Conservation (phyloP, 192 early-diverging fungal species). For the Umbelopsis vinacea region DNA sequence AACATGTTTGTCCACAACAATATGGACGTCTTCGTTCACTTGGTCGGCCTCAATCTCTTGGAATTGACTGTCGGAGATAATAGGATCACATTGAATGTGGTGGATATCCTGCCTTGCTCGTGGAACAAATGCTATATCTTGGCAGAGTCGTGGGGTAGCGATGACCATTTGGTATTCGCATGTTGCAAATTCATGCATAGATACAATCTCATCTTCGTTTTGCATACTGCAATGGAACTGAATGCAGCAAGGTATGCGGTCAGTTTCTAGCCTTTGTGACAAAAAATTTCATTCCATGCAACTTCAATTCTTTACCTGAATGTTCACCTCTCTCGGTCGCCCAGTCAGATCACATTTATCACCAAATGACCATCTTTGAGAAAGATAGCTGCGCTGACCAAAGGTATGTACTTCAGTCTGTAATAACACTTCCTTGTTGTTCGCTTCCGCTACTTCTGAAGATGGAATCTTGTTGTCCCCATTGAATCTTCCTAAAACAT, state of each 20-base stretch:
- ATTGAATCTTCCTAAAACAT: conserved; percentile 17
- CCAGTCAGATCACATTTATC: conserved; percentile 76
- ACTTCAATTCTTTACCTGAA: conserved; percentile 59
- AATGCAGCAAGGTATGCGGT: no score
- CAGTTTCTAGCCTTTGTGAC: no score
- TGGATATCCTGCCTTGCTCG: conserved; percentile 48
- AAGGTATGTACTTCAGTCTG: neutral
- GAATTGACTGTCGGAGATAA: conserved; percentile 55
- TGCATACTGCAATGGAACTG: conserved; percentile 81
- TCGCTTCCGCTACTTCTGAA: neutral
- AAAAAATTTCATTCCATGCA: neutral
- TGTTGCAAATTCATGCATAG: conserved; percentile 64
- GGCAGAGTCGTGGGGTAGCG: conserved; percentile 75
- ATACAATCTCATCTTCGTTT: conserved; percentile 61
- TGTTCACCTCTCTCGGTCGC: conserved; percentile 68
- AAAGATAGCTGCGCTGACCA: conserved; percentile 52
- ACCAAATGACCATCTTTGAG: conserved; percentile 76
- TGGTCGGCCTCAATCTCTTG: neutral
- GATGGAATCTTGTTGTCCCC: neutral
- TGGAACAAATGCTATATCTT: conserved; percentile 56
- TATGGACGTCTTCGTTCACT: neutral
- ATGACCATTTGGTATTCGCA: conserved; percentile 85
- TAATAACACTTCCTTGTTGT: conserved; percentile 5
- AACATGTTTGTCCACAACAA: neutral
- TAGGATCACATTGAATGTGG: conserved; percentile 64